Conservation (phyloP, 352 stramenopile species). For the Aphanomyces stellatus region DNA sequence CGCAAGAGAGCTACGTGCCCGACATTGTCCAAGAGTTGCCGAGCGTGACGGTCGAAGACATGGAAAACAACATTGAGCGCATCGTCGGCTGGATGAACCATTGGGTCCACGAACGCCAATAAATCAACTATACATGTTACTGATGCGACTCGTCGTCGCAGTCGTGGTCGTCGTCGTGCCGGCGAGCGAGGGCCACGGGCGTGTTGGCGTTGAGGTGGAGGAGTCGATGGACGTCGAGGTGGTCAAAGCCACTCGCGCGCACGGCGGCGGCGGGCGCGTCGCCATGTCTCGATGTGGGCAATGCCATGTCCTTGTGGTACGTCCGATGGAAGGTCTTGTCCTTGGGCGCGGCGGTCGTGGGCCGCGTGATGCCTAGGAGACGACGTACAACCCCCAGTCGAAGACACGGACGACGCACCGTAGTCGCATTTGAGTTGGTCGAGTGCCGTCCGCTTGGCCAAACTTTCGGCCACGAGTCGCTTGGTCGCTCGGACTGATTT, state of each 20-base stretch:
- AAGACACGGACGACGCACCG: slow-evolving; percentile 2
- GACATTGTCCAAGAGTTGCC: slow-evolving; percentile 94
- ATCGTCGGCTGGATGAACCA: slow-evolving; percentile 88
- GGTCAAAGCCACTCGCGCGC: neutral
- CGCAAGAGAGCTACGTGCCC: slow-evolving; percentile 87
- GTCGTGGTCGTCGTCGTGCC: too few relatives aligned
- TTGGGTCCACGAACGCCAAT: slow-evolving; percentile 72
- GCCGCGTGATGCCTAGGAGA: neutral
- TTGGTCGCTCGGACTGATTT: slow-evolving; percentile 9
- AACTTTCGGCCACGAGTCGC: neutral
- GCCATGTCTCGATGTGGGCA: neutral
- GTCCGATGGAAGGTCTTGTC: neutral
- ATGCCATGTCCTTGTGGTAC: neutral
- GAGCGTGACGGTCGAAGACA: slow-evolving; percentile 93
- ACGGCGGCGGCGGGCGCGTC: too few relatives aligned
- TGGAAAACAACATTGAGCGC: slow-evolving; percentile 92
- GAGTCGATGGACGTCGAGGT: neutral
- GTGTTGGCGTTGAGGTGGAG: neutral
- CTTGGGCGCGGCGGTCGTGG: neutral
- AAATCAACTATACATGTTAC: slow-evolving; percentile 15
- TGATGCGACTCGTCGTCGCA: neutral
- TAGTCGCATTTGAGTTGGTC: neutral
- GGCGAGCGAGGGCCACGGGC: neutral
- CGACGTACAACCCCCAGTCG: neutral
- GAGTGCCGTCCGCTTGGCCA: neutral